Evolutionary conservation across 2,329 filamentous ascomycete species (phyloP).

Genomic region (Diaporthe velutina): DNA sequence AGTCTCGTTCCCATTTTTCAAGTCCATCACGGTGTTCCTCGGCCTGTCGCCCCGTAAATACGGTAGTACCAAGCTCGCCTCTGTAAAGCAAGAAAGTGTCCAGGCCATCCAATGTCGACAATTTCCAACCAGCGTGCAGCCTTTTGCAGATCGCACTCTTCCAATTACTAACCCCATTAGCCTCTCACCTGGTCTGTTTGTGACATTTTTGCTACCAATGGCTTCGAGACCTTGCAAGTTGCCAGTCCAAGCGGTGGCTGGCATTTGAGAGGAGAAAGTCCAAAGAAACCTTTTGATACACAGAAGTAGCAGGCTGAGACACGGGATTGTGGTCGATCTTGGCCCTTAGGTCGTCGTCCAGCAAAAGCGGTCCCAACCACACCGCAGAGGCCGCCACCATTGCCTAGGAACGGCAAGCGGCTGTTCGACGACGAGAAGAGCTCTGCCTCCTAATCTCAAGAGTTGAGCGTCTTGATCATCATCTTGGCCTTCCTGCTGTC

Average conservation of each 20-base stretch:
- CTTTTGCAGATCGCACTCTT: neutral
- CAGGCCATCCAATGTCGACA: slow-evolving; percentile 1
- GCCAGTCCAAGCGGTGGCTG: neutral
- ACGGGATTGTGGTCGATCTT: neutral
- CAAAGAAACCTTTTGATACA: neutral
- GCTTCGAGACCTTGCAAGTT: neutral
- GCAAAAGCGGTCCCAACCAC: neutral
- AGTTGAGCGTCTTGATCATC: slow-evolving; percentile 78
- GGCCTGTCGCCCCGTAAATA: neutral
- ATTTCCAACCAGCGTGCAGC: slow-evolving; percentile 22
- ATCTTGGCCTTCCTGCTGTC: slow-evolving; percentile 77
- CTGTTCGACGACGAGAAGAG: slow-evolving; percentile 27
- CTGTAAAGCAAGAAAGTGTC: neutral
- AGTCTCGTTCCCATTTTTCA: neutral
- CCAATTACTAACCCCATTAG: neutral
- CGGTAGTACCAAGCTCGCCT: neutral
- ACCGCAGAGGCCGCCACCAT: slow-evolving; percentile 3
- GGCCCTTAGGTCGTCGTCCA: neutral
- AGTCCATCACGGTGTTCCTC: neutral
- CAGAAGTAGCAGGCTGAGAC: neutral
- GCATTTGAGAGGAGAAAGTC: neutral
- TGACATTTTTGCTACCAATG: neutral
- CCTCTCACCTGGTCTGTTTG: neutral
- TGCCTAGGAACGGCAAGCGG: neutral
- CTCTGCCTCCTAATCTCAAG: slow-evolving; percentile 49